Conservation (phyloP, 2,329 filamentous ascomycete genomes). For the Diaporthe citriasiana region DNA sequence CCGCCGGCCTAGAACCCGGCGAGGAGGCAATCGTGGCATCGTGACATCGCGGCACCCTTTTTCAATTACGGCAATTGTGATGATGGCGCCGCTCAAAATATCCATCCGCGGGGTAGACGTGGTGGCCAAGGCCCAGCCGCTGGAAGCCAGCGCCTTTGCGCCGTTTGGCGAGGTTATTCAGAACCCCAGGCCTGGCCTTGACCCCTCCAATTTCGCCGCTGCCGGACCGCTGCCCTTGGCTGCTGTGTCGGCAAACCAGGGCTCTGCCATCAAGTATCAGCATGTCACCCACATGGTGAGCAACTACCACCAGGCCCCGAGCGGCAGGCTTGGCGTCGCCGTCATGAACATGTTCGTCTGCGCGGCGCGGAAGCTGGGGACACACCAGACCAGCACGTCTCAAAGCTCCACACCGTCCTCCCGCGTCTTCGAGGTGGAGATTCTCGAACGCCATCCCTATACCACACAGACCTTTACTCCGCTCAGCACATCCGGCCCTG, state of each 20-base stretch:
- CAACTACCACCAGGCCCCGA: constrained; percentile 77
- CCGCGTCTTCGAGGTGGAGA: constrained; percentile 72
- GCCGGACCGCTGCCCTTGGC: constrained; percentile 56
- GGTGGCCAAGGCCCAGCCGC: constrained; percentile 71
- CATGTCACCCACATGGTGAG: constrained; percentile 82
- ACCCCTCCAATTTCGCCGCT: constrained; percentile 58
- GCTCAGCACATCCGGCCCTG: constrained; percentile 61
- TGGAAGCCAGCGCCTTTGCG: constrained; percentile 78
- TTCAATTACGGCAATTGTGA: neutral
- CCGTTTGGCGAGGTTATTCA: constrained; percentile 87
- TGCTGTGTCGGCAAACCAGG: constrained; percentile 82
- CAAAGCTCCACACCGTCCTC: constrained; percentile 36
- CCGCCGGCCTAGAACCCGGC: constrained; percentile 8
- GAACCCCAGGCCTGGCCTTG: constrained; percentile 74
- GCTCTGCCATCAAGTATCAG: constrained; percentile 87
- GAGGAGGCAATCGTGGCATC: constrained; percentile 7
- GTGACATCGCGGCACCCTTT: constrained; percentile 20
- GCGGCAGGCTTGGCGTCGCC: constrained; percentile 67
- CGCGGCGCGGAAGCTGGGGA: constrained; percentile 70
- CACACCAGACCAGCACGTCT: constrained; percentile 13
- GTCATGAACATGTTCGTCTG: constrained; percentile 94
- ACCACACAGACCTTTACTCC: constrained; percentile 96
- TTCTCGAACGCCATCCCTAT: constrained; percentile 93
- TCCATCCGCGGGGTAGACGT: constrained; percentile 63
- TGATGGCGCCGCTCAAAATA: constrained; percentile 43